A percentile compares a stretch with the other conserved stretches of the same genome.
Conservation (phyloP, 202 grass and related monocot species). For the Setaria italica region DNA sequence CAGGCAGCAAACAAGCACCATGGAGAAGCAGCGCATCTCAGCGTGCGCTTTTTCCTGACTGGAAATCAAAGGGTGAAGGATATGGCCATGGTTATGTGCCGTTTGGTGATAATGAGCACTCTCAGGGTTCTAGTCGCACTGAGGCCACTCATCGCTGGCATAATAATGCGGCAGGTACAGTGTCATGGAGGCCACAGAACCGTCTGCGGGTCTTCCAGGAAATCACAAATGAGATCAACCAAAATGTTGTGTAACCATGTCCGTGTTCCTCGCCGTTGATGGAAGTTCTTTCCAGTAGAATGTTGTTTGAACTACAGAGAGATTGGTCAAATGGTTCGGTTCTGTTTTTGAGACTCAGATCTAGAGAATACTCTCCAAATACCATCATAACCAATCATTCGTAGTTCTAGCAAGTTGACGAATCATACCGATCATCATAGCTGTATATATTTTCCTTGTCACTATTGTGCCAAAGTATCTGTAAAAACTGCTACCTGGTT, state of each 20-base stretch:
- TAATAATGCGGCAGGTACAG: slow-evolving; percentile 32
- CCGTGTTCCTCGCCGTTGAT: slow-evolving; percentile 18
- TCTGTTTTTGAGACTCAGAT: slow-evolving; percentile 7
- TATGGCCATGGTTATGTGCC: slow-evolving; percentile 19
- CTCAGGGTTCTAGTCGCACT: slow-evolving; percentile 19
- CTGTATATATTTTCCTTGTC: slow-evolving; percentile 6
- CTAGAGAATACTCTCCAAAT: neutral
- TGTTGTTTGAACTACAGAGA: slow-evolving; percentile 10
- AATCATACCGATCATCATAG: neutral
- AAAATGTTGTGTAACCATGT: slow-evolving; percentile 40
- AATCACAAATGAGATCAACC: slow-evolving; percentile 56
- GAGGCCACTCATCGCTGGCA: slow-evolving; percentile 29
- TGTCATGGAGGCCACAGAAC: slow-evolving; percentile 38
- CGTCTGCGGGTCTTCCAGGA: slow-evolving; percentile 59
- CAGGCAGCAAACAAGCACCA: slow-evolving; percentile 36
- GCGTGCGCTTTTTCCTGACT: slow-evolving; percentile 50
- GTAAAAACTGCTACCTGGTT: slow-evolving; percentile 16
- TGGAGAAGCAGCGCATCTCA: slow-evolving; percentile 48
- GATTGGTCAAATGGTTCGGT: slow-evolving; percentile 15
- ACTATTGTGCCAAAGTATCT: slow-evolving; percentile 22
- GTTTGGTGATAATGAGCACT: slow-evolving; percentile 18
- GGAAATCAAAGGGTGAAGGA: slow-evolving; percentile 42
- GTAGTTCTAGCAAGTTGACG: neutral
- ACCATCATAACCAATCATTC: neutral
- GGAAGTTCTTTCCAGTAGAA: slow-evolving; percentile 23